These are phyloP conservation scores for Trapa bicornis DNA, from an alignment of 345 rosid species.

Conservation along the genomic window DNA sequence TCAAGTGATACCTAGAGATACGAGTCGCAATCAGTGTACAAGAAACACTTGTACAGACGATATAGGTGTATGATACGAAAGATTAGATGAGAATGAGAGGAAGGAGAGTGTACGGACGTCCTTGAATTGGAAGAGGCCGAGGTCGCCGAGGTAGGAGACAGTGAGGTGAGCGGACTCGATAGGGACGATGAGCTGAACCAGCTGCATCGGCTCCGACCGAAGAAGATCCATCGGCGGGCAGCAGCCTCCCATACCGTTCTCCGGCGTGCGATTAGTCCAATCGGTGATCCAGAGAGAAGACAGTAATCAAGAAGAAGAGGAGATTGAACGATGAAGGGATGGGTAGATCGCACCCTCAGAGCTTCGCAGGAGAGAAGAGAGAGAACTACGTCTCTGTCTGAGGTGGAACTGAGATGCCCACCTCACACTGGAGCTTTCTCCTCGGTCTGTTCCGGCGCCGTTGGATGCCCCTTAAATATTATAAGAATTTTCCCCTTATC, in stretches of 20 bases:
- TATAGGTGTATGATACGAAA: too few species aligned
- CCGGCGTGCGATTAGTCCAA: background rate
- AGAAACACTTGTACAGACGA: background rate
- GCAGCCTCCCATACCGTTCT: conserved; percentile 45
- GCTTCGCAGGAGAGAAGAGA: too few species aligned
- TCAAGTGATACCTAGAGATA: background rate
- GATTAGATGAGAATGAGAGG: background rate
- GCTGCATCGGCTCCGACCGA: conserved; percentile 89
- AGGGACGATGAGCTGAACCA: conserved; percentile 85
- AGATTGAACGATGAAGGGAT: too few species aligned
- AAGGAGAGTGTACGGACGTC: conserved; percentile 43
- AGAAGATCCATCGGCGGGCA: conserved; percentile 93
- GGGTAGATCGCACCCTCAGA: too few species aligned
- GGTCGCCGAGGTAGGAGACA: conserved; percentile 84
- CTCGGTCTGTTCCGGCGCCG: too few species aligned
- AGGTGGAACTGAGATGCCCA: too few species aligned
- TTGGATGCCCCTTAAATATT: too few species aligned
- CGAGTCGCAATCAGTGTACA: background rate
- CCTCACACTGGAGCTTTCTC: too few species aligned
- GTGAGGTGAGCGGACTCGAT: conserved; percentile 84
- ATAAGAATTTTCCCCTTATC: too few species aligned
- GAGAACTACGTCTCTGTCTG: too few species aligned
- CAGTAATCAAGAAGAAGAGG: too few species aligned
- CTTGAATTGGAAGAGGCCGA: conserved; percentile 90
- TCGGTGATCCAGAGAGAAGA: background rate